Evolutionary conservation across 2,329 filamentous ascomycete genomes (phyloP), one percentile per base, ranked within the genome.

Genomic region (Pleurostoma richardsiae): DNA sequence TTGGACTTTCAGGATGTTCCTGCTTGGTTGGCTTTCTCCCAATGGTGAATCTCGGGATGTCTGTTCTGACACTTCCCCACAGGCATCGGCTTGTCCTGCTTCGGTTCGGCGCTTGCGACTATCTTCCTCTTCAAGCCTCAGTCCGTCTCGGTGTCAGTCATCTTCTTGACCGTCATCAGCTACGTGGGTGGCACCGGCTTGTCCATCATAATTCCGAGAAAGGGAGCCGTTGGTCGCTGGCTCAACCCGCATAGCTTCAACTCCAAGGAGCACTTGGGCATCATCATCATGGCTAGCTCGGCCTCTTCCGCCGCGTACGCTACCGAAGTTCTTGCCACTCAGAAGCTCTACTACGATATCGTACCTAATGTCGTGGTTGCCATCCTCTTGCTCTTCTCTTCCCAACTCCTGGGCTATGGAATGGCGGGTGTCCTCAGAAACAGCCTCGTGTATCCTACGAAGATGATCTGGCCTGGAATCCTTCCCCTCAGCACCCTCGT

Each of bases 41-140:
- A 36, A 36, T 8, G 33, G 8, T 8, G 33, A 8, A n/a, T 8
- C n/a, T 8, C n/a, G 33, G n/a, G 8, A 8, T 8, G n/a, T 8
- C 33, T 36, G n/a, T 46, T 44, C 39, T 29, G 29, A 40, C 7
- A 36, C 11, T 36, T 40, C 40, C 10, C 7, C 26, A 41, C 44
- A 61, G 61, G 65, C 8, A 47, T 65, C 36, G 64, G 59, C 4
- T 52, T 70, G 5, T 61, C 65, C 10, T 49, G 53, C 26, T 67
- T 68, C 42, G 66, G 62, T n/a, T 61, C 62, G 19, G 65, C 68
- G 5, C 58, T 75, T 5, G 62, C 64, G 36, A 65, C 66, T 31
- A 73, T 76, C 46, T 75, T 67, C 53, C 66, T 69, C 43, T 74
- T 74, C 61, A 73, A 73, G 53, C 71, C 72, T 2, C 72, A 73